Conservation (phyloP, 768 basidiomycete species). For the Hygrophorus russula region DNA sequence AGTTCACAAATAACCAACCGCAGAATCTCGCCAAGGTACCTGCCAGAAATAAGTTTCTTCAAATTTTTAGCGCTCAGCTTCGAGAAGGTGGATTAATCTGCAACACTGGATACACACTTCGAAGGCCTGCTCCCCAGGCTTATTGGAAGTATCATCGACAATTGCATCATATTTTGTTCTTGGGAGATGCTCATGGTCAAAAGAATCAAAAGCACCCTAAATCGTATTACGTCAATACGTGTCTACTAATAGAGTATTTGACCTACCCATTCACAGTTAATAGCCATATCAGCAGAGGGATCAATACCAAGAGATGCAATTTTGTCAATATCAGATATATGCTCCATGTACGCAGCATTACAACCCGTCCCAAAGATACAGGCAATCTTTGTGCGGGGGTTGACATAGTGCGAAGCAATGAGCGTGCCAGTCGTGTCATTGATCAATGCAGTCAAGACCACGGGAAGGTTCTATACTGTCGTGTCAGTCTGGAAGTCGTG, state of each 20-base stretch:
- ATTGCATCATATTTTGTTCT: conserved; percentile 88
- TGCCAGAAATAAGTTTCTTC: conserved; percentile 91
- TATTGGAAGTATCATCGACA: conserved; percentile 92
- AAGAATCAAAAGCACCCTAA: conserved; percentile 96
- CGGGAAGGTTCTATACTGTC: conserved; percentile 58
- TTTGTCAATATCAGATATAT: conserved; percentile 76
- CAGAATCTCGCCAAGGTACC: conserved; percentile 93
- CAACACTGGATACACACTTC: conserved; percentile 43
- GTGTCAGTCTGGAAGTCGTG: conserved; percentile 2
- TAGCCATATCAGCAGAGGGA: conserved; percentile 65
- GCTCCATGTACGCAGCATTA: conserved; percentile 98
- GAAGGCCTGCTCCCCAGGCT: conserved; percentile 90
- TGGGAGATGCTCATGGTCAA: conserved; percentile 88
- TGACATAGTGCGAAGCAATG: conserved; percentile 94
- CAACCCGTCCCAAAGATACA: conserved; percentile 98
- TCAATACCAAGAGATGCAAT: conserved; percentile 65
- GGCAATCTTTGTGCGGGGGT: conserved; percentile 82
- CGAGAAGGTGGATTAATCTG: no score
- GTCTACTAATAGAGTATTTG: not conserved
- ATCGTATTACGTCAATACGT: not conserved
- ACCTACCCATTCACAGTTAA: conserved; percentile 94
- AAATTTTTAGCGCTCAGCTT: not conserved
- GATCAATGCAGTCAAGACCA: conserved; percentile 77
- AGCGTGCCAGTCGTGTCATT: conserved; percentile 98
- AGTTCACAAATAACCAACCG: conserved; percentile 92